Conservation (phyloP, 2,329 filamentous ascomycete genomes). For the Ophiostoma sp. region DNA sequence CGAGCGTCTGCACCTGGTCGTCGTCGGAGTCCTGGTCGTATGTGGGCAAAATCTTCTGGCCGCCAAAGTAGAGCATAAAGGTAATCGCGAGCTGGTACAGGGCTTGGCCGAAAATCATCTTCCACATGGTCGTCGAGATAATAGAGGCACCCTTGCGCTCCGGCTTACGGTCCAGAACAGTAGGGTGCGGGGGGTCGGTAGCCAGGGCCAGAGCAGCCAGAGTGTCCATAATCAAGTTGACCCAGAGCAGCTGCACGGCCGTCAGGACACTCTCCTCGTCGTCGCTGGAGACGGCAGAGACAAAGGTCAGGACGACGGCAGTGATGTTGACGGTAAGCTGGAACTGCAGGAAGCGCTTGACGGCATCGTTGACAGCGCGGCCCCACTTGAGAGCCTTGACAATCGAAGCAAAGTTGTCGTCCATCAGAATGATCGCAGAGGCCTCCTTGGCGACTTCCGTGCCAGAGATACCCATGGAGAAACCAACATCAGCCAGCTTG, state of each 20-base stretch:
- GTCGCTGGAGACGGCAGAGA: constrained; percentile 69
- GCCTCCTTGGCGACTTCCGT: constrained; percentile 82
- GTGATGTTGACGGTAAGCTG: constrained; percentile 88
- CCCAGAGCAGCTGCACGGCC: constrained; percentile 89
- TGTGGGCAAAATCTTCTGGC: constrained; percentile 33
- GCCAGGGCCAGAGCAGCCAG: constrained; percentile 84
- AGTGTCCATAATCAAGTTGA: constrained; percentile 96
- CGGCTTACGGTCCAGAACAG: constrained; percentile 70
- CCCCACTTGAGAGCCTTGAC: constrained; percentile 80
- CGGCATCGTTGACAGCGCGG: constrained; percentile 68
- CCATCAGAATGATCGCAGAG: constrained; percentile 80
- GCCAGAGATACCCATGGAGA: constrained; percentile 79
- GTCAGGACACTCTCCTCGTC: constrained; percentile 71
- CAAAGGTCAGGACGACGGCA: constrained; percentile 79
- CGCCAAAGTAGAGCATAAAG: constrained; percentile 67
- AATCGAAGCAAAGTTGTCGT: constrained; percentile 83
- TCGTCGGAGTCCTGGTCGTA: constrained; percentile 37
- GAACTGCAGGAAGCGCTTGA: constrained; percentile 71
- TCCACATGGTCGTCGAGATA: constrained; percentile 94
- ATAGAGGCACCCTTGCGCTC: constrained; percentile 53
- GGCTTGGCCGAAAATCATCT: constrained; percentile 94
- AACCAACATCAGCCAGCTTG: constrained; percentile 75
- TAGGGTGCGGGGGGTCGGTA: constrained; percentile 80
- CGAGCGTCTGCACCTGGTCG: constrained; percentile 65
- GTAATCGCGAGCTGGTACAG: constrained; percentile 79